Evolutionary conservation across 768 basidiomycete species (phyloP).

Genomic region (Leccinum aurantiacum): DNA sequence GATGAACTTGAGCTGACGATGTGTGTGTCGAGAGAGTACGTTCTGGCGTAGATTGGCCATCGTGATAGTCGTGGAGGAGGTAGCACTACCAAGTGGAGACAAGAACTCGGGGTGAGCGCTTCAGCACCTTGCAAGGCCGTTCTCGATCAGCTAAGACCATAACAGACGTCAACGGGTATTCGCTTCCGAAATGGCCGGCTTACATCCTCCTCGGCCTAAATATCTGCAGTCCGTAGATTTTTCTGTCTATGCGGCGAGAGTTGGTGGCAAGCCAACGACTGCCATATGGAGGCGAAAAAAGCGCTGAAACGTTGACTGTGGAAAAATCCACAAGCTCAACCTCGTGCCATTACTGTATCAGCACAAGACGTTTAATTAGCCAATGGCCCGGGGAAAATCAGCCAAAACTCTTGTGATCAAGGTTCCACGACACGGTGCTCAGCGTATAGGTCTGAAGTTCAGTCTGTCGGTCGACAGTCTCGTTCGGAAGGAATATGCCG

Average conservation of each 20-base stretch:
- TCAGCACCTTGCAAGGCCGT: not conserved
- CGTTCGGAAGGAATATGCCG: constrained; percentile 48
- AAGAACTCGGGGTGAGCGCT: not conserved
- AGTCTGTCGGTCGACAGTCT: constrained; percentile 55
- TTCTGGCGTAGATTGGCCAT: constrained; percentile 22
- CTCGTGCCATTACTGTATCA: not conserved
- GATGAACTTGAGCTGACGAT: constrained; percentile 73
- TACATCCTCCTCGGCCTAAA: not conserved
- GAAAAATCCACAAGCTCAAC: not conserved
- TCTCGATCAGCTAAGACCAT: constrained; percentile 12
- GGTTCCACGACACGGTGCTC: constrained; percentile 75
- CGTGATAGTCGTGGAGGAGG: not conserved
- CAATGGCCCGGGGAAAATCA: constrained; percentile 44
- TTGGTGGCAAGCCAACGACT: not conserved
- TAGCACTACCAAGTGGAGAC: not conserved
- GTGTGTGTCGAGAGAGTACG: constrained; percentile 47
- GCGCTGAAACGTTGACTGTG: not conserved
- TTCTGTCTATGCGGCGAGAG: not conserved
- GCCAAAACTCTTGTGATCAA: constrained; percentile 57
- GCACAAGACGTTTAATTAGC: constrained; percentile 1
- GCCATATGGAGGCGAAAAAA: constrained; percentile 14
- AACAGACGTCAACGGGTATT: constrained; percentile 9
- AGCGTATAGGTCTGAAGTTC: constrained; percentile 65
- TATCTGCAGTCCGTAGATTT: not conserved
- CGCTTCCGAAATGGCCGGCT: constrained; percentile 3